phyloP scores from a whole-genome alignment of 2,329 filamentous ascomycete genomes.

The Colletotrichum nymphaeae region DNA sequence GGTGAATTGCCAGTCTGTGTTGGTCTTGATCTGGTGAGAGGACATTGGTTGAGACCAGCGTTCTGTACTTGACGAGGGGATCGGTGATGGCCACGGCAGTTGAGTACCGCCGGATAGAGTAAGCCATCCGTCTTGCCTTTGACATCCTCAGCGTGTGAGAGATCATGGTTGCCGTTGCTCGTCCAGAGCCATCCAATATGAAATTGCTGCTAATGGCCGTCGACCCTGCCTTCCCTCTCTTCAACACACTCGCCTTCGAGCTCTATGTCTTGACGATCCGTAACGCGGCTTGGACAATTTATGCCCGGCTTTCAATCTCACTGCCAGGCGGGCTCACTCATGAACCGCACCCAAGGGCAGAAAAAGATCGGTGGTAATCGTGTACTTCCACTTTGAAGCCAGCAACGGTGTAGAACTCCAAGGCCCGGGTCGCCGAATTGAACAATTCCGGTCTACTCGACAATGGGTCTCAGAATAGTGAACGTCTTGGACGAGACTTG shows the following conservation, averaged over 20 bases:
- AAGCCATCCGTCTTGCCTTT: neutral
- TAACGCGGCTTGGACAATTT: neutral
- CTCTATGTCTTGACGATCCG: neutral
- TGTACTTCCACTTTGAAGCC: neutral
- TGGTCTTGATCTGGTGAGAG: conserved; percentile 78
- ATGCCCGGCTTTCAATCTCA: neutral
- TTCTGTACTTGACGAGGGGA: conserved; percentile 80
- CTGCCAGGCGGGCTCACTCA: neutral
- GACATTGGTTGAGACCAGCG: conserved; percentile 73
- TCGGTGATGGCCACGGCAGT: conserved; percentile 73
- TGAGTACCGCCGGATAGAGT: conserved; percentile 44
- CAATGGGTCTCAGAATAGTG: neutral
- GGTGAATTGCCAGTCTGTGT: conserved; percentile 78
- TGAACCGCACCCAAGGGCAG: neutral
- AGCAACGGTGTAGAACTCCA: neutral
- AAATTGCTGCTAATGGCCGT: too few species aligned
- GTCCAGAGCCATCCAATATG: neutral
- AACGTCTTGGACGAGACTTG: neutral
- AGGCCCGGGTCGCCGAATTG: neutral
- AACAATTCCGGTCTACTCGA: neutral
- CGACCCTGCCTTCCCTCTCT: neutral
- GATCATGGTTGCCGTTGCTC: conserved; percentile 6
- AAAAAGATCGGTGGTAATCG: neutral
- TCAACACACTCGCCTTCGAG: neutral
- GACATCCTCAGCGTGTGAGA: conserved; percentile 38